A percentile compares a stretch with the other conserved stretches of the same genome.
These are phyloP conservation scores for Trichoderma oligosporum DNA, from an alignment of 2,329 filamentous ascomycete genomes.

Conservation along the genomic window DNA sequence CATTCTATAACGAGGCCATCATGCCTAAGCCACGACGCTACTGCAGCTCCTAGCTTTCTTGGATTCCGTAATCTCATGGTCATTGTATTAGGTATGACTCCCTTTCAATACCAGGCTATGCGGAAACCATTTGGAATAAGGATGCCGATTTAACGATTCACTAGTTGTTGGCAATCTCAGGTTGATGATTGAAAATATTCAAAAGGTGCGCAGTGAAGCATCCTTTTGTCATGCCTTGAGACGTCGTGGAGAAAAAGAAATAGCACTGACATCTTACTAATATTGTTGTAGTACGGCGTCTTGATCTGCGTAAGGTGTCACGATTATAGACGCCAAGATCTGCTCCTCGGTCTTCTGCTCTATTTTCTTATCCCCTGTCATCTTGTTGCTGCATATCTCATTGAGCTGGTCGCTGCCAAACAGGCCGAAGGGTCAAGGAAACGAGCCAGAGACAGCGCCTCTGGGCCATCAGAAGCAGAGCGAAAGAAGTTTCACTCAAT, in stretches of 20 bases:
- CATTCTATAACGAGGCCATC: constrained; percentile 71
- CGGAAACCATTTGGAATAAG: background rate
- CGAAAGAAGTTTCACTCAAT: constrained; percentile 65
- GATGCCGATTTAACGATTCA: constrained; percentile 23
- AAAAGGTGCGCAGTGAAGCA: constrained; percentile 61
- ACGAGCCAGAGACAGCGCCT: constrained; percentile 48
- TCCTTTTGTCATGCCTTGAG: background rate
- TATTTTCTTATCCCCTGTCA: constrained; percentile 89
- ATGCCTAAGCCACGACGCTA: constrained; percentile 79
- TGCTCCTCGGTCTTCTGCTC: constrained; percentile 70
- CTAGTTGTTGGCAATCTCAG: constrained; percentile 87
- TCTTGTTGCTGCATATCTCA: constrained; percentile 82
- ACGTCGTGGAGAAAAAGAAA: background rate
- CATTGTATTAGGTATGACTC: constrained; percentile 69
- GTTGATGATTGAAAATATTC: constrained; percentile 93
- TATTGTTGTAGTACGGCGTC: constrained; percentile 74
- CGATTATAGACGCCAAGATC: constrained; percentile 75
- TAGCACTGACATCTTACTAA: constrained; percentile 9
- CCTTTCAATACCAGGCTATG: no score
- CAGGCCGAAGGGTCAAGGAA: constrained; percentile 69
- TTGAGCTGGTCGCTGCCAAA: constrained; percentile 78
- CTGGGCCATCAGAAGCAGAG: constrained; percentile 52
- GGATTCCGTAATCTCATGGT: constrained; percentile 97
- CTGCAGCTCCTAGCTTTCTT: constrained; percentile 73
- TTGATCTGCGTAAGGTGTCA: constrained; percentile 89